Base-by-base conservation (phyloP, 73 alveolate genomes). In the Paramecium sexaurelia region DNA sequence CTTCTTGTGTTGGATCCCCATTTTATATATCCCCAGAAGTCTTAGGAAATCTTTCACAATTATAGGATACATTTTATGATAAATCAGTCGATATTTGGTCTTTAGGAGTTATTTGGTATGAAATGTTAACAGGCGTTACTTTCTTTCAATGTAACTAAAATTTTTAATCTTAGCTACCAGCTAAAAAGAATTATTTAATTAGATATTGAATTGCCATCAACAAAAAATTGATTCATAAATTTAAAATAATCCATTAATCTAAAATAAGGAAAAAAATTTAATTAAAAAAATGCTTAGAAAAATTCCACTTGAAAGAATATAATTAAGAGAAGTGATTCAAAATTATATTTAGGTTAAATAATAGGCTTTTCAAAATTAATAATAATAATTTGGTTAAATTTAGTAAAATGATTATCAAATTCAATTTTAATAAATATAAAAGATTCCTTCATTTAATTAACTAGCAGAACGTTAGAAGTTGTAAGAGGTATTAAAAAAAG, bases 11-110 rank as follows among this genome's bases (percentile, higher is more conserved):
- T 9, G 93, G 93, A 35, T 36, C 93, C 3, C 56, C 68, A 3
- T 61, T 36, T 20, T 86, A 86, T 29, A 86, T 86, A 75, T 87
- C 93, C 3, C 93, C 93, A 15, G 93, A 86, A 55, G 43, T 86
- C 51, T 32, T 86, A 19, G 13, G 13, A 51, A n/a, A 17, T 51
- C 6, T 35, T 35, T 35, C 2, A 15, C 2, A 57, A 2, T 15
- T 2, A 20, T 4, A 55, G 32, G 83, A 56, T 32, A 7, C 19
- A 6, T 35, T 35, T 15, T 86, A 86, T 66, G 75, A 61, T 19
- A 61, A 45, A 61, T 39, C 87, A 10, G 87, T 86, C 9, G 93
- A 86, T 40, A 57, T 86, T 19, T 86, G 93, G 93, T 51, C 93
- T 4, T 75, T 86, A 41, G 93, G 93, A 15, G 47, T 40, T 22